Conservation (phyloP, 2,329 filamentous ascomycete species). For the Biscogniauxia mediterranea region DNA sequence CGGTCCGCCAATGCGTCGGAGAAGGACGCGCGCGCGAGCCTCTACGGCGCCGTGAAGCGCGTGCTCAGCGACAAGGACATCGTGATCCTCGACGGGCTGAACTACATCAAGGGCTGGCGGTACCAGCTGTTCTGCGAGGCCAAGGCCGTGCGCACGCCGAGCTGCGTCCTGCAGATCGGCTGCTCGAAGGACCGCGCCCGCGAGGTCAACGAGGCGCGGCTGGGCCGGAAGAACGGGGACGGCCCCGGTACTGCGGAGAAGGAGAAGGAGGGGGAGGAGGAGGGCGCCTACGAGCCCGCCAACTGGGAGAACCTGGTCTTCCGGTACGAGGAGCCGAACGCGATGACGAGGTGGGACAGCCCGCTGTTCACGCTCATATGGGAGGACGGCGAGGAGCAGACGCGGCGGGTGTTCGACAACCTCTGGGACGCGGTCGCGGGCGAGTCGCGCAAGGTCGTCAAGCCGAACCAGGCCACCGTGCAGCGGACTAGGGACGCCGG, state of each 20-base stretch:
- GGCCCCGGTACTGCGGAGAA: slow-evolving; percentile 23
- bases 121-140: slow-evolving; percentile 86
- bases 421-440: slow-evolving; percentile 75
- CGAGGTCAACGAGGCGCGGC: slow-evolving; percentile 58
- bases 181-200: slow-evolving; percentile 52
- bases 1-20: slow-evolving; percentile 73
- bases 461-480: slow-evolving; percentile 74
- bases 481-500: slow-evolving; percentile 60
- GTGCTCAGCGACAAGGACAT: slow-evolving; percentile 70
- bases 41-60: slow-evolving; percentile 77
- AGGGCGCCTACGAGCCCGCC: slow-evolving; percentile 49
- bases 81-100: slow-evolving; percentile 75
- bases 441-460: slow-evolving; percentile 60
- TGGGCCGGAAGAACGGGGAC: slow-evolving; percentile 38
- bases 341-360: slow-evolving; percentile 81
- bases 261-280: slow-evolving; percentile 34
- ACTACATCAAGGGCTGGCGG: slow-evolving; percentile 88
- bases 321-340: slow-evolving; percentile 82
- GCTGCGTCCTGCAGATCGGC: slow-evolving; percentile 69
- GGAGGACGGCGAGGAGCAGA: slow-evolving; percentile 67
- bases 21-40: slow-evolving; percentile 75
- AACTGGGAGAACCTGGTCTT: slow-evolving; percentile 81
- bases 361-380: slow-evolving; percentile 77
- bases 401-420: slow-evolving; percentile 54
- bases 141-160: slow-evolving; percentile 73